Conservation (phyloP, 192 early-diverging fungal species). For the Dissophora ornata region DNA sequence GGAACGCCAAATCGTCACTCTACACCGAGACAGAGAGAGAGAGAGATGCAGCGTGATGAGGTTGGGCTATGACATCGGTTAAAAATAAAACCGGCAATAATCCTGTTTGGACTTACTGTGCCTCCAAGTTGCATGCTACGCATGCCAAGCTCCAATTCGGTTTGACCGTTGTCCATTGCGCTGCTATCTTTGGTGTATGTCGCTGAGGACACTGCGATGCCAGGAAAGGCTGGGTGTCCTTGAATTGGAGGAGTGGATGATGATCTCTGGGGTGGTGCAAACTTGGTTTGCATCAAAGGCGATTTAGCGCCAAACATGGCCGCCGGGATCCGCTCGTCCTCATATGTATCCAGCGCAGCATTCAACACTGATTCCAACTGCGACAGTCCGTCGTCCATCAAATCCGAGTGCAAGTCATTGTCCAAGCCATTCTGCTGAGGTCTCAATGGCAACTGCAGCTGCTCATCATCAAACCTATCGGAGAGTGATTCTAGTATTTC, state of each 20-base stretch:
- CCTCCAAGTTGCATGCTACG: constrained; percentile 20
- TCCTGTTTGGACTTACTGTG: constrained; percentile 3
- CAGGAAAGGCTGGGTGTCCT: neutral
- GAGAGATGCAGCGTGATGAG: no score
- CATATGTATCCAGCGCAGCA: constrained; percentile 25
- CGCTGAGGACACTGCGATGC: constrained; percentile 5
- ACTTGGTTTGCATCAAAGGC: constrained; percentile 29
- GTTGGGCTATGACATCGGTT: no score
- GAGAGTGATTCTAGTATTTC: constrained; percentile 23
- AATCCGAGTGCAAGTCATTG: constrained; percentile 3
- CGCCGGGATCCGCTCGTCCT: constrained; percentile 26
- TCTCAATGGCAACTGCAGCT: no score
- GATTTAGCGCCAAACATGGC: constrained; percentile 11
- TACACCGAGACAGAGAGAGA: constrained; percentile 5
- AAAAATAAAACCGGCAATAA: no score
- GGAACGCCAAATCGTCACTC: constrained; percentile 28
- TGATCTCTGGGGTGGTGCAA: constrained; percentile 39
- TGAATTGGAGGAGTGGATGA: constrained; percentile 26
- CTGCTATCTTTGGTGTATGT: neutral
- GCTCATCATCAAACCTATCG: neutral
- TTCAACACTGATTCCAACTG: constrained; percentile 36
- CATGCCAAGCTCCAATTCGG: constrained; percentile 29
- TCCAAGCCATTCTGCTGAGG: neutral
- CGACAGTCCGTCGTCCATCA: constrained; percentile 25
- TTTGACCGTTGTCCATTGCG: neutral